Evolutionary conservation across 2,329 filamentous ascomycete genomes (phyloP).

Genomic region (Hypoxylon sp.): DNA sequence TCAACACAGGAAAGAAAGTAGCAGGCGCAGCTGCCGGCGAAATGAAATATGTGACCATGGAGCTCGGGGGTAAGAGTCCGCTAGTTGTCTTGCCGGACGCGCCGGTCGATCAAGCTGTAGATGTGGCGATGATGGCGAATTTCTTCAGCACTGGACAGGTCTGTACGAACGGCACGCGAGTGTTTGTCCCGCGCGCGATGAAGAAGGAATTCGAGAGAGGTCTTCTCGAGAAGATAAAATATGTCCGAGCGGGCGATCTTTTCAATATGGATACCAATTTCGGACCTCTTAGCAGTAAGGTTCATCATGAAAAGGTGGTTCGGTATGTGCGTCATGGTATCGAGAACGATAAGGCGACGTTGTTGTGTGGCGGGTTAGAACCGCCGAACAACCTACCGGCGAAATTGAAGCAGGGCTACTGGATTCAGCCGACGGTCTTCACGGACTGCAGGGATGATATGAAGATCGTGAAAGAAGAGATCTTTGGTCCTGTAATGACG

Average conservation of each 20-base stretch:
- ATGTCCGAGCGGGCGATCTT: constrained; percentile 80
- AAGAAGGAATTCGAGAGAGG: constrained; percentile 77
- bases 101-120: constrained; percentile 83
- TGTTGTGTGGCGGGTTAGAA: constrained; percentile 79
- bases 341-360: constrained; percentile 78
- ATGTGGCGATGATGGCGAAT: constrained; percentile 93
- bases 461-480: constrained; percentile 85
- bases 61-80: constrained; percentile 89
- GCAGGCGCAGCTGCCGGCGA: constrained; percentile 80
- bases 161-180: constrained; percentile 91
- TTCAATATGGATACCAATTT: constrained; percentile 83
- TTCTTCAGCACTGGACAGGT: constrained; percentile 94
- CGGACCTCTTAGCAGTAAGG: constrained; percentile 82
- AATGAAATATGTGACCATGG: constrained; percentile 95
- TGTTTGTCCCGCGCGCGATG: constrained; percentile 80
- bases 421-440: constrained; percentile 88
- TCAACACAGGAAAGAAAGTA: constrained; percentile 86
- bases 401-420: constrained; percentile 76
- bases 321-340: constrained; percentile 83
- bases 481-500: constrained; percentile 90
- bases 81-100: constrained; percentile 85
- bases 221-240: constrained; percentile 78
- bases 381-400: constrained; percentile 68
- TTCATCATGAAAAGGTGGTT: constrained; percentile 84
- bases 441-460: constrained; percentile 88